These are phyloP conservation scores for Rhodotorula kratochvilovae DNA, from an alignment of 768 basidiomycete species.

Conservation along the genomic window DNA sequence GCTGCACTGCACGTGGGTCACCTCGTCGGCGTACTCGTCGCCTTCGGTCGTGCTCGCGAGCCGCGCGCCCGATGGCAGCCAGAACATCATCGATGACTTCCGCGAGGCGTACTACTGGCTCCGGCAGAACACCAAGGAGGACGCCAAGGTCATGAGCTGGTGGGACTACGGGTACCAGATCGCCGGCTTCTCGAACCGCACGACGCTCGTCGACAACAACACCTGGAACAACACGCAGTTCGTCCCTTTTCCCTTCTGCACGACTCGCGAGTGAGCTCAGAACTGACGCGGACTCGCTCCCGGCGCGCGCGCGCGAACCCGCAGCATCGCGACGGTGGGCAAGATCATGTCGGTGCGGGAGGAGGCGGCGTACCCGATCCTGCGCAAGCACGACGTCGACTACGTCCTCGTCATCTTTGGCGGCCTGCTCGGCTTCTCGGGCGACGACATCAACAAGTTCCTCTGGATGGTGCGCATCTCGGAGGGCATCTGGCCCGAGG, in stretches of 20 bases:
- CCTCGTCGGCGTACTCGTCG: slow-evolving; percentile 88
- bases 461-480: slow-evolving; percentile 56
- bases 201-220: slow-evolving; percentile 96
- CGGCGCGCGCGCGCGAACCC: no score
- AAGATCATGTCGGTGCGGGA: slow-evolving; percentile 95
- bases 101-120: slow-evolving; percentile 99
- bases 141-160: slow-evolving; percentile 96
- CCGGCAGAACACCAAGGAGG: slow-evolving; percentile 85
- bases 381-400: slow-evolving; percentile 94
- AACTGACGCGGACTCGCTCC: neutral
- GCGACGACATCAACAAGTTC: slow-evolving; percentile 99
- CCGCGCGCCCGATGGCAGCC: slow-evolving; percentile 69
- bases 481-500: slow-evolving; percentile 61
- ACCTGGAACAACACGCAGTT: slow-evolving; percentile 98
- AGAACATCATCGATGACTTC: slow-evolving; percentile 97
- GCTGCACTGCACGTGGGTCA: slow-evolving; percentile 94
- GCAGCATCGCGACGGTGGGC: slow-evolving; percentile 85
- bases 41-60: slow-evolving; percentile 93
- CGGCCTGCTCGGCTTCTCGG: slow-evolving; percentile 90
- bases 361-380: slow-evolving; percentile 93
- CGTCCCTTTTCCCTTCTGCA: slow-evolving; percentile 8
- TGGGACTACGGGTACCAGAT: slow-evolving; percentile 99
- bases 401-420: slow-evolving; percentile 98
- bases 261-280: neutral
- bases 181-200: slow-evolving; percentile 95